Base-by-base conservation (phyloP, 2,329 filamentous ascomycete species). In the Amauroascus verrucosus region DNA sequence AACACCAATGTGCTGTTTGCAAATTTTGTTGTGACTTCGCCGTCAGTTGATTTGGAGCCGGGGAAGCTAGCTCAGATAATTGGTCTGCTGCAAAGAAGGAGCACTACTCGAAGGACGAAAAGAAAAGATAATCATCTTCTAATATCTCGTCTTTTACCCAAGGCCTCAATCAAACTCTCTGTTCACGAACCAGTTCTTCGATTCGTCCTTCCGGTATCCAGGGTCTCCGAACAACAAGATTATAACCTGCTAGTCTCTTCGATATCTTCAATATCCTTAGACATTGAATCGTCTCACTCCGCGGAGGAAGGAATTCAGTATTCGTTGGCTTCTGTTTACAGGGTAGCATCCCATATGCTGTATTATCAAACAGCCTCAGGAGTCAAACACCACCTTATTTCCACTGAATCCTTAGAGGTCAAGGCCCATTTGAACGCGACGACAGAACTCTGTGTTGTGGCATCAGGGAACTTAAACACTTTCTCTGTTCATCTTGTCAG, bases 1-100 rank as follows among this genome's bases (percentile, higher is more conserved):
- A 98, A 98, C 63, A 86, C 88, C 47, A 98, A 98, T 65, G 93
- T 98, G 37, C 75, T 98, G 14, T 96, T 96, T 65, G 90, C 91
- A 38, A 98, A 98, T 67, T 82, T 95, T 5, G 91, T 98, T 45
- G 83, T 97, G 56, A 98, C 93, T 0, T 98, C 93, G 4, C 93
- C 93, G 0, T 96, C 93, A 0, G 76, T 97, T 48, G 93, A 98
- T 67, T 76, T 98, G 32, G 88, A 95, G 65, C 91, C 93, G 2
- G 87, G 88, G 59, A 91, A 97, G 71, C 75, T 98, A 14, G 91
- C 93, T 1, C 77, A 96, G 7, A 75, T 97, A 20, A 73, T 95
- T 46, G 85, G 86, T 18, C 76, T 97, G 58, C 72, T 89, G 41
- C 84, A 83, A 59, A 76, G 76, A 6, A 79, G 75, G 54, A 64